A percentile compares a stretch with the other conserved stretches of the same genome.
Evolutionary conservation across 768 basidiomycete species (phyloP).

Genomic region (button mushroom (Agaricus bisporus)): DNA sequence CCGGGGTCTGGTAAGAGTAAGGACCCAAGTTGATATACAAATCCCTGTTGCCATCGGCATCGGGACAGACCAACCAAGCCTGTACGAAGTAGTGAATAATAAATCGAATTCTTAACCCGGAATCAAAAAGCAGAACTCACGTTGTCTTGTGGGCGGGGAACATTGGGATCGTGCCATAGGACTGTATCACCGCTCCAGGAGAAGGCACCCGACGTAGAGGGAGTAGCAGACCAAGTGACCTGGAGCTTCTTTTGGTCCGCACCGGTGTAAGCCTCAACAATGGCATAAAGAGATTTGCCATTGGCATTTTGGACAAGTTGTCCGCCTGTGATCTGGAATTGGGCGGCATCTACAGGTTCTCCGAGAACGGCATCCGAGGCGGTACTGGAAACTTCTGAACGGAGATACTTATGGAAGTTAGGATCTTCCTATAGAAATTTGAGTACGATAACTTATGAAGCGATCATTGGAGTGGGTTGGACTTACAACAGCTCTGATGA

Average conservation of each 20-base stretch:
- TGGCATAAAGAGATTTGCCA: conserved; percentile 41
- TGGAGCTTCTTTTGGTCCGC: conserved; percentile 38
- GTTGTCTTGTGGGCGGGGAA: conserved; percentile 46
- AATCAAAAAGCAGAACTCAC: conserved; percentile 22
- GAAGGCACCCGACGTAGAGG: conserved; percentile 44
- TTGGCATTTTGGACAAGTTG: conserved; percentile 47
- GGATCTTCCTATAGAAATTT: conserved; percentile 35
- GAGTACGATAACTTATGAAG: background rate
- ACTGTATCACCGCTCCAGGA: conserved; percentile 53
- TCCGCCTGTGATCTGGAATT: conserved; percentile 50
- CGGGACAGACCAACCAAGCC: conserved; percentile 57
- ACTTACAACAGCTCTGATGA: conserved; percentile 33
- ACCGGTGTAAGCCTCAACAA: conserved; percentile 40
- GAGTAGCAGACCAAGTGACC: conserved; percentile 41
- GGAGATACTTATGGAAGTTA: conserved; percentile 59
- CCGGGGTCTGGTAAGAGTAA: conserved; percentile 48
- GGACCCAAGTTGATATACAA: conserved; percentile 51
- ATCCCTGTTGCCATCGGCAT: conserved; percentile 33
- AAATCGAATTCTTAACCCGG: background rate
- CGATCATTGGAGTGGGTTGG: background rate
- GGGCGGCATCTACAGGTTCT: conserved; percentile 42
- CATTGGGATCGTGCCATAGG: conserved; percentile 47
- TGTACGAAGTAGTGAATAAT: conserved; percentile 4
- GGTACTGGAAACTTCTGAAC: conserved; percentile 38
- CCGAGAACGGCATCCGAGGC: conserved; percentile 47